Base-by-base conservation (phyloP, 352 stramenopile genomes). In the Globisporangium solare region DNA sequence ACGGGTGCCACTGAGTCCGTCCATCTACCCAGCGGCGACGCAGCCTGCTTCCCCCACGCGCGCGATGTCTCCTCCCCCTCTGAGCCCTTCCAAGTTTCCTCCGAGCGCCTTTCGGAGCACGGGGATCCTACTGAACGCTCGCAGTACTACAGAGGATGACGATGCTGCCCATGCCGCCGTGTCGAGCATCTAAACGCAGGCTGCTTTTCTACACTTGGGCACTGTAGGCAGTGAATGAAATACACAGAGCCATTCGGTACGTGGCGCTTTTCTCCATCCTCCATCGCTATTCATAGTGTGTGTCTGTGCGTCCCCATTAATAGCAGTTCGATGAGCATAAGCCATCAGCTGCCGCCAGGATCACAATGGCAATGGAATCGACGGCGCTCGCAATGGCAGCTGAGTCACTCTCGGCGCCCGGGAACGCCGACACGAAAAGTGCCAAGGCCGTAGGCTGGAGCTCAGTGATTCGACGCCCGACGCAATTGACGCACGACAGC, bases 41-140 rank as follows among this genome's bases (percentile, higher is more conserved):
- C 27, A 35, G 5, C 27, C 5, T 35, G 27, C 27, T 35, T 35
- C 27, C 5, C 27, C 27, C 7, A 35, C 48, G 3, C 56, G 51
- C 15, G 40, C 61, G 7, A 24, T 69, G 22, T 58, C 61, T 21
- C 61, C 59, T 21, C 61, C 59, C 13, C 68, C 68, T 6, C 56
- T 59, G 32, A 76, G 68, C 32, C 68, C 65, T 13, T 71, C 65
- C 11, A 76, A 76, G 51, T 72, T 77, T 32, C 63, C 66, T 1
- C 27, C 54, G 1, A 77, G 63, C 39, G 66, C 69, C 17, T 77
- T 77, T 45, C 66, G 69, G 0, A 74, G 49, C 48, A 40, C 56
- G 22, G 48, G 56, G 1, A 5, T 62, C 37, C 22, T 56, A 21
- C 40, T 56, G 22, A 56, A 22, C 14, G 13, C 48, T 14, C 27